Base-by-base conservation (phyloP, 139 green algal species). In the Chlamydomonas applanata region DNA sequence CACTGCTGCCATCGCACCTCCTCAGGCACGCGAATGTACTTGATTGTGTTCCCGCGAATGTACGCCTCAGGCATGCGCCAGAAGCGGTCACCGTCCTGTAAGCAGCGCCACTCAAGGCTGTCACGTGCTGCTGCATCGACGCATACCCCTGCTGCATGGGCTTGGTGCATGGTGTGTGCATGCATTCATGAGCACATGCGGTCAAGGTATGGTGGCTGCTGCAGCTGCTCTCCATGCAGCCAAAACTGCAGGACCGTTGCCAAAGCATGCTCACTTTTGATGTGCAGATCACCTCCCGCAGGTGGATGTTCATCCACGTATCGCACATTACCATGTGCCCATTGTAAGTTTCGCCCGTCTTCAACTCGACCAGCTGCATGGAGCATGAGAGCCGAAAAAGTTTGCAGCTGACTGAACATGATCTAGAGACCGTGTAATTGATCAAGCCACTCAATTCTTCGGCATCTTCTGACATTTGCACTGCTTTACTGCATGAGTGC, bases 281-380 rank as follows among this genome's bases (percentile, higher is more conserved):
- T 24, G 96, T 99, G 90, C 92, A 98, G 68, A 99, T 98, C 56
- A 98, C 96, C 75, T 99, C 96, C 9, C 87, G 79, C 17, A 99
- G 45, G 60, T 99, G 96, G 16, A 98, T 89, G 78, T 99, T 99
- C 96, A 99, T 99, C 96, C 96, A 99, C 13, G 89, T 96, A 69
- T 99, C 96, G 80, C 92, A 98, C 63, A 91, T 89, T 24, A 97
- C 90, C 74, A 99, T 81, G 66, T 98, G 91, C 4, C 96, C 96
- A 82, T 99, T 99, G 83, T 98, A 99, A 20, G 96, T 99, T 79
- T 99, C 96, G 0, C 96, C 96, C 74, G 94, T 98, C 80, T 99
- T 99, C 32, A 99, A 79, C 82, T 99, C 96, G 11, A 99, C 89
- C 14, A 99, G 84, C 93, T 97, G 86, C 82, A 86, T 0, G 25